Base-by-base conservation (phyloP, 352 stramenopile species). In the Phytophthora nicotianae region DNA sequence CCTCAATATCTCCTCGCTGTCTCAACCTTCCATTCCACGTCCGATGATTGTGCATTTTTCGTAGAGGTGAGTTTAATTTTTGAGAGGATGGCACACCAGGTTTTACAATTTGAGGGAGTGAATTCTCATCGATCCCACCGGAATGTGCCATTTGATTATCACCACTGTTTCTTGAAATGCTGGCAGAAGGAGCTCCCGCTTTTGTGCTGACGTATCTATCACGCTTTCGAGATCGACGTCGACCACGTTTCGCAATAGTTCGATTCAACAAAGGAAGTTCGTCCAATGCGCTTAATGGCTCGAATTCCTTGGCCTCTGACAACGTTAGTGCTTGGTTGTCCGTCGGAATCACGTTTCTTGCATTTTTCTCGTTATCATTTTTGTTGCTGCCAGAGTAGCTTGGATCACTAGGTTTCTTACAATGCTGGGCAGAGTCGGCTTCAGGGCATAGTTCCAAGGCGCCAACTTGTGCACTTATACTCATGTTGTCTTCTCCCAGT, bases 11-110 rank as follows among this genome's bases (percentile, higher is more conserved):
- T 40, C 23, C 42, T 33, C 57, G 51, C 9, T 21, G 43, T 17
- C 52, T 61, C 16, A 58, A 32, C 27, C 23, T 38, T 29, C 42
- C 43, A 17, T 56, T 37, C 59, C 59, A 68, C 16, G 59, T 68
- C 27, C n/a, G 51, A 9, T 47, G 50, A 11, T 24, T 27, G 35
- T 53, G 37, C 16, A 42, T 9, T 63, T 19, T 33, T 26, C 40
- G 49, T 21, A 58, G 16, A 23, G 26, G 41, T 52, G 27, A 35
- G n/a, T 20, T 41, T 20, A 50, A 8, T 7, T 62, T 50, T 35
- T 62, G 23, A 20, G 21, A 23, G 40, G 26, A 50, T 40, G 23
- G 29, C 11, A 45, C 23, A 10, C 16, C 27, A 55, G 42, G 17
- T 41, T 26, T 62, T 35, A 27, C 23, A 42, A 17, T 37, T 9